A percentile compares a stretch with the other conserved stretches of the same genome.
Conservation (phyloP, 495 filamentous ascomycete genomes). For the Xeromyces bisporus region DNA sequence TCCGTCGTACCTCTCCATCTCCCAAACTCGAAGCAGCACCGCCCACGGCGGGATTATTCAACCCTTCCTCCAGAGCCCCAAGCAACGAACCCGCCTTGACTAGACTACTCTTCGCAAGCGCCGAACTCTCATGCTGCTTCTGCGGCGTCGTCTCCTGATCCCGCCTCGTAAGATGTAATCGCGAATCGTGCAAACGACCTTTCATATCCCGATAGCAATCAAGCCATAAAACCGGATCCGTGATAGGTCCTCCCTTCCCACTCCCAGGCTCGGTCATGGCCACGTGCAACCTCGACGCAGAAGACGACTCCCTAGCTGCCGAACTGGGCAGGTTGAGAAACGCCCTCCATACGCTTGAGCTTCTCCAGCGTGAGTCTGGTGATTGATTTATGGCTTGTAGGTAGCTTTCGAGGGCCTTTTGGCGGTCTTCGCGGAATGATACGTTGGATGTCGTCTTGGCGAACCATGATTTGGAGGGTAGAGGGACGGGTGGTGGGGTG, state of each 20-base stretch:
- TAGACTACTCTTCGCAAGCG: constrained; percentile 65
- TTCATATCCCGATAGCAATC: constrained; percentile 78
- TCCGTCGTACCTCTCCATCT: constrained; percentile 71
- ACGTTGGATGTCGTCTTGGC: constrained; percentile 58
- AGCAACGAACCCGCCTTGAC: constrained; percentile 58
- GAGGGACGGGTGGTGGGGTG: constrained; percentile 41
- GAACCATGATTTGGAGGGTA: constrained; percentile 79
- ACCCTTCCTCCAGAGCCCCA: constrained; percentile 48
- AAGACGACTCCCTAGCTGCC: constrained; percentile 14
- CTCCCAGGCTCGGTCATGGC: constrained; percentile 29
- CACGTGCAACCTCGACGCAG: constrained; percentile 21
- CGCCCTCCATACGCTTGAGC: constrained; percentile 61
- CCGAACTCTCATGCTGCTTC: constrained; percentile 60
- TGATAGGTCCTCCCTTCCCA: constrained; percentile 32
- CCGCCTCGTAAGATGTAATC: constrained; percentile 53
- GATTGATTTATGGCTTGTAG: constrained; percentile 61
- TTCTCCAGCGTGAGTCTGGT: constrained; percentile 71
- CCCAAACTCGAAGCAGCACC: constrained; percentile 31
- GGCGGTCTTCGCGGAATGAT: constrained; percentile 63
- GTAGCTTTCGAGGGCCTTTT: constrained; percentile 61
- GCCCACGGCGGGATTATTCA: constrained; percentile 31
- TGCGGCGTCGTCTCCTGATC: constrained; percentile 55
- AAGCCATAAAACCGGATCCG: constrained; percentile 71
- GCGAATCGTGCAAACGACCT: constrained; percentile 60
- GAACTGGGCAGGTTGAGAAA: constrained; percentile 69